Evolutionary conservation across 2,329 filamentous ascomycete genomes (phyloP), one percentile per base, ranked within the genome.

Genomic region (Hypoxylon sp.): DNA sequence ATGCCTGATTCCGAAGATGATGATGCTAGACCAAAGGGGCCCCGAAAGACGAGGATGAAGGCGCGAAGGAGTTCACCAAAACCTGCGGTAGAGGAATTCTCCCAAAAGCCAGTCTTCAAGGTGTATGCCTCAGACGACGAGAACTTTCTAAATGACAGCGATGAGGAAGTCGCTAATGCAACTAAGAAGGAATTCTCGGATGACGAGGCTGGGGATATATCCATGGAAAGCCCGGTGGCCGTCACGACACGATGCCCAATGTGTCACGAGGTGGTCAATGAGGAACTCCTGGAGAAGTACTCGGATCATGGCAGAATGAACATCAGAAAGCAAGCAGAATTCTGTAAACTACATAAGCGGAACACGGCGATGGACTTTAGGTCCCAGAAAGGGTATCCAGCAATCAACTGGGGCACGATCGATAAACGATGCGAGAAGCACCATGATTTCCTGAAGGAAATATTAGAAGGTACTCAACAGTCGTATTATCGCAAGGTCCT

Each of bases 321-420:
- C 30, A 83, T 90, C 34, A 80, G 81, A 30, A 80, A 85, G 70
- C 88, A 92, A 74, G 79, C 82, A 19, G 79, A 77, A 17, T 92
- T 93, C 75, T 93, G 90, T 74, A 80, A 82, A 44, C 77, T 81
- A 6, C 91, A 93, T 79, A 86, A 85, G 70, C 82, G 80, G 61
- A 78, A 79, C 28, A 79, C 84, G 2, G 89, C 89, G 1, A 69
- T 78, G 56, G 76, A 79, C 6, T 74, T 75, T 3, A 87, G 84
- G 78, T 71, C 67, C 8, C 74, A 81, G 13, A 84, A 80, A 44
- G 83, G 85, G 0, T 95, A 94, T 73, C 93, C 93, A 0, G 74
- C 78, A 0, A 90, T 97, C 53, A 78, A 92, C 60, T 97, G 92
- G 92, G 75, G 78, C 0, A 72, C 68, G 0, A 81, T 96, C 22